A percentile compares a stretch with the other conserved stretches of the same genome.
These are phyloP conservation scores for Pisolithus microcarpus DNA, from an alignment of 768 basidiomycete genomes.

Conservation along the genomic window DNA sequence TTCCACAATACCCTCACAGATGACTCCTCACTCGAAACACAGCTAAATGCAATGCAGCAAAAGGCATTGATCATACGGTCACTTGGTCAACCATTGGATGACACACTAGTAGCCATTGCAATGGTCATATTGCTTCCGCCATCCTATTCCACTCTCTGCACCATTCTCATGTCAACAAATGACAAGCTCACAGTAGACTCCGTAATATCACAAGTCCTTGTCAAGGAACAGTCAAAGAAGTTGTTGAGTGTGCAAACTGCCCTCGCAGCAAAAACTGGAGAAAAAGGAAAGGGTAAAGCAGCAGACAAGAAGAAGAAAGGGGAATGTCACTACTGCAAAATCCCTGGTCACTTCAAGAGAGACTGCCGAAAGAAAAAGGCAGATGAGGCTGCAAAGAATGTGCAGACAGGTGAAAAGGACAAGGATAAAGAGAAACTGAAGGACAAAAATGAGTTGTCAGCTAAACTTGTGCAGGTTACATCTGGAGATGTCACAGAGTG, in stretches of 20 bases:
- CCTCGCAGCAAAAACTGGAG: neutral
- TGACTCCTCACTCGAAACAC: slow-evolving; percentile 8
- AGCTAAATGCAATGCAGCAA: slow-evolving; percentile 15
- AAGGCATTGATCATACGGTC: slow-evolving; percentile 8
- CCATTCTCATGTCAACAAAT: slow-evolving; percentile 12
- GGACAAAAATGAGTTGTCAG: neutral
- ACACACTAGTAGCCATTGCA: slow-evolving; percentile 14
- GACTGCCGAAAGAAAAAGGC: neutral
- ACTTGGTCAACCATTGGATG: slow-evolving; percentile 11
- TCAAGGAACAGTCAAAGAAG: neutral
- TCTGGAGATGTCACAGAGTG: too few relatives aligned
- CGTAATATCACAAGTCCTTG: neutral
- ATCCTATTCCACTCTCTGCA: slow-evolving; percentile 13
- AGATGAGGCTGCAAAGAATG: too few relatives aligned
- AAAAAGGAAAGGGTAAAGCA: neutral
- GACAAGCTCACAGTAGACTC: neutral
- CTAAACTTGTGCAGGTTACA: neutral
- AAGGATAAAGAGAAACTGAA: neutral
- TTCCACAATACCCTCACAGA: slow-evolving; percentile 16
- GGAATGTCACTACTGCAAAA: neutral
- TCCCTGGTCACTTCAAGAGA: neutral
- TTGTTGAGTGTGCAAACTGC: neutral
- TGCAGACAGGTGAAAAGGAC: neutral
- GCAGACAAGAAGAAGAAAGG: neutral
- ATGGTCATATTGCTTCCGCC: slow-evolving; percentile 16